phyloP scores from a whole-genome alignment of 2,329 filamentous ascomycete species.

The Botrytis fabae region DNA sequence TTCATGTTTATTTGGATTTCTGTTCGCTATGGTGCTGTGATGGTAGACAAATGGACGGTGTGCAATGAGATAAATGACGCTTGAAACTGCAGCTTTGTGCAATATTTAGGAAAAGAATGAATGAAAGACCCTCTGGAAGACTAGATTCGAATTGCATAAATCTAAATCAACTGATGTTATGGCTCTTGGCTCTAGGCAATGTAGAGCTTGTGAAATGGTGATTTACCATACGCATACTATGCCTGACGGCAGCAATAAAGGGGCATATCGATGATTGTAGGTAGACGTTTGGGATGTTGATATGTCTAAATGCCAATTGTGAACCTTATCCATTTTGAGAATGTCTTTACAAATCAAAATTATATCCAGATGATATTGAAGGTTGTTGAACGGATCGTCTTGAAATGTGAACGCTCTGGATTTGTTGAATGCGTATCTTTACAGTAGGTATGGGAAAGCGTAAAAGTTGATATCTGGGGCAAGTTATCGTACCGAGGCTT shows the following conservation, averaged over 20 bases:
- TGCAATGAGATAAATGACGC: neutral
- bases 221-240: neutral
- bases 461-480: neutral
- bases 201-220: neutral
- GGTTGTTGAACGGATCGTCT: neutral
- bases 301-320: neutral
- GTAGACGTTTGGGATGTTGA: neutral
- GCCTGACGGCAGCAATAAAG: neutral
- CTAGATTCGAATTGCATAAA: neutral
- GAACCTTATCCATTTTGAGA: neutral
- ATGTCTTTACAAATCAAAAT: neutral
- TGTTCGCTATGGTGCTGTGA: neutral
- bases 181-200: neutral
- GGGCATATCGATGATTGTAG: neutral
- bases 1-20: neutral
- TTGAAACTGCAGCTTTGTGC: neutral
- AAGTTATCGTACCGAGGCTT: slow-evolving; percentile 16
- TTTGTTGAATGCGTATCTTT: neutral
- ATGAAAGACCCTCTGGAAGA: too few relatives aligned
- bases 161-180: neutral
- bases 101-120: neutral
- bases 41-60: neutral
- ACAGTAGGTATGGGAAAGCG: neutral
- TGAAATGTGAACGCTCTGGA: neutral
- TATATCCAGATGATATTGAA: neutral